Evolutionary conservation across 176 grass and related monocot genomes (phyloP).

Genomic region (Sorghum bicolor): DNA sequence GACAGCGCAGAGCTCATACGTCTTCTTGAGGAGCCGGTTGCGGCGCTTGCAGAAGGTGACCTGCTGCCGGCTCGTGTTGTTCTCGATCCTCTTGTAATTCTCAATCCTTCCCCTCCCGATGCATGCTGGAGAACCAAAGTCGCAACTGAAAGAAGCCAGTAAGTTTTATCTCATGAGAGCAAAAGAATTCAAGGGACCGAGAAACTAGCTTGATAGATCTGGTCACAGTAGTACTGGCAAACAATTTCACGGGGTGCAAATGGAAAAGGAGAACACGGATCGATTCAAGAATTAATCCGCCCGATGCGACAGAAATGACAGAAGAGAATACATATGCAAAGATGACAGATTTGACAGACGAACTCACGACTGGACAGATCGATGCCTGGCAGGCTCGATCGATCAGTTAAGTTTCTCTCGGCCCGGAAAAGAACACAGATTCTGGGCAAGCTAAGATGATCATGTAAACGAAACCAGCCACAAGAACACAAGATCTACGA

Average conservation of each 20-base stretch:
- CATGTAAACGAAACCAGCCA: not conserved
- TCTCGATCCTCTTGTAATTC: conserved; percentile 73
- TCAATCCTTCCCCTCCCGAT: conserved; percentile 74
- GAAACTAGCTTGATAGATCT: no score
- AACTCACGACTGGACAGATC: conserved; percentile 28
- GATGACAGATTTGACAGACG: conserved; percentile 24
- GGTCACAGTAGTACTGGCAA: no score
- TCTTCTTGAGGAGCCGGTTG: conserved; percentile 76
- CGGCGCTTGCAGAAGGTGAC: conserved; percentile 77
- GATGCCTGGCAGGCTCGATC: not conserved
- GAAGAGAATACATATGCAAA: not conserved
- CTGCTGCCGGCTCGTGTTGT: conserved; percentile 69
- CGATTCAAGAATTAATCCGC: not conserved
- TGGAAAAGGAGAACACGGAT: not conserved
- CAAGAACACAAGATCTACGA: not conserved
- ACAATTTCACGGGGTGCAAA: not conserved
- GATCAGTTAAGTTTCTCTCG: not conserved
- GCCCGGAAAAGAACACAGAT: not conserved
- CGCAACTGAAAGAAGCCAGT: not conserved
- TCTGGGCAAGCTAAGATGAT: not conserved
- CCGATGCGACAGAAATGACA: not conserved
- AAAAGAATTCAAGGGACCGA: not conserved
- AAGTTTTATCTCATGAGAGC: not conserved
- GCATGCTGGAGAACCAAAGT: conserved; percentile 36
- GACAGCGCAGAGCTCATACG: conserved; percentile 65